A percentile compares a stretch with the other conserved stretches of the same genome.
Conservation (phyloP, 495 filamentous ascomycete species). For the Chaetomium tenue region DNA sequence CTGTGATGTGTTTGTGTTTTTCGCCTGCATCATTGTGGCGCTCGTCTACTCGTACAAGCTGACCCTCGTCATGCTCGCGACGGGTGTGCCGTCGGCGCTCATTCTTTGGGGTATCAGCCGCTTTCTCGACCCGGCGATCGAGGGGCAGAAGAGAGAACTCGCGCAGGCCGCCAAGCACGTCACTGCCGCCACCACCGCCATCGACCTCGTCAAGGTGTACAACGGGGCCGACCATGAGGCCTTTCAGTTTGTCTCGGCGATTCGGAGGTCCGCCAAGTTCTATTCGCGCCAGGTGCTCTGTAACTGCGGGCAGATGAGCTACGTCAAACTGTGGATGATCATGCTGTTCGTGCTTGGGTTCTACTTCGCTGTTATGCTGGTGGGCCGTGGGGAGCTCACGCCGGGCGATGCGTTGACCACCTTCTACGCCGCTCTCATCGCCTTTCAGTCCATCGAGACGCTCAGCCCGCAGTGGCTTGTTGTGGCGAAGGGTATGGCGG, state of each 20-base stretch:
- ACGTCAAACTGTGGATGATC: conserved; percentile 70
- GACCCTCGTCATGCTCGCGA: conserved; percentile 75
- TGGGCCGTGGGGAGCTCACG: conserved; percentile 48
- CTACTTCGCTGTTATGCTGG: conserved; percentile 76
- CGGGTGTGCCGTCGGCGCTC: conserved; percentile 64
- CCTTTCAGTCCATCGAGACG: conserved; percentile 68
- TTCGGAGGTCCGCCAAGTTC: conserved; percentile 58
- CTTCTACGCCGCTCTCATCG: conserved; percentile 77
- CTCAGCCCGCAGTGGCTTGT: conserved; percentile 73
- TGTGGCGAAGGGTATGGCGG: conserved; percentile 75
- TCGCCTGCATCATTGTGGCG: conserved; percentile 65
- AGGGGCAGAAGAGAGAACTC: conserved; percentile 66
- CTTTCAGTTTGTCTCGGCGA: conserved; percentile 58
- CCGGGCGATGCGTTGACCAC: conserved; percentile 76
- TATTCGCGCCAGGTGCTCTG: conserved; percentile 67
- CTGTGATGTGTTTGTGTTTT: conserved; percentile 58
- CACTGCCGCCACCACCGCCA: conserved; percentile 64
- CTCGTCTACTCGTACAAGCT: conserved; percentile 81
- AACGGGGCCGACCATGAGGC: conserved; percentile 73
- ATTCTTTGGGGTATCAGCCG: conserved; percentile 59
- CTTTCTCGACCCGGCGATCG: conserved; percentile 63
- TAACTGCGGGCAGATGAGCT: conserved; percentile 67
- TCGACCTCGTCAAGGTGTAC: conserved; percentile 85
- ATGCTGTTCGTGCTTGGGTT: conserved; percentile 88
- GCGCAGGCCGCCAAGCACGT: conserved; percentile 68